Conservation (phyloP, 768 basidiomycete genomes). For the Lactarius evosmus region DNA sequence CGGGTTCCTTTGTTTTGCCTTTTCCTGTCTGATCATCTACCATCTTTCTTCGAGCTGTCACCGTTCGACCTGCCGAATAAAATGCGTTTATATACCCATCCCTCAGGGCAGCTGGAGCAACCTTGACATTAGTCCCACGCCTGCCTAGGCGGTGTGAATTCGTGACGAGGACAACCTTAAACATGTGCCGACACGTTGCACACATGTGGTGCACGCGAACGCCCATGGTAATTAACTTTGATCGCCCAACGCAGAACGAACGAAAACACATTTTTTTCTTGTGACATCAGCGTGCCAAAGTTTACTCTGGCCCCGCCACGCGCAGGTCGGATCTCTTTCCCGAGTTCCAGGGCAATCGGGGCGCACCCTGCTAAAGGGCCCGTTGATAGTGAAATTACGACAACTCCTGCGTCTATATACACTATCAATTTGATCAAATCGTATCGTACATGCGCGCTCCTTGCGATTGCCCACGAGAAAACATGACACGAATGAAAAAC, state of each 20-base stretch:
- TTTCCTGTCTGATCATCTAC: not conserved
- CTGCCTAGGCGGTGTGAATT: not conserved
- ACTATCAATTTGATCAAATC: not conserved
- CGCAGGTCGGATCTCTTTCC: not conserved
- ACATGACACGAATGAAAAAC: not conserved
- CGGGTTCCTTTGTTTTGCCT: no score
- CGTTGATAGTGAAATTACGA: not conserved
- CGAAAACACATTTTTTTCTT: not conserved
- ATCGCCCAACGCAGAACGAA: not conserved
- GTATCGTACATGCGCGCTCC: not conserved
- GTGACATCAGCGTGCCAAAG: not conserved
- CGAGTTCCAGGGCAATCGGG: not conserved
- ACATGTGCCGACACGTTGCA: not conserved
- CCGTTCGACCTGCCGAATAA: not conserved
- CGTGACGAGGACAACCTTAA: not conserved
- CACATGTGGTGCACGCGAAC: not conserved
- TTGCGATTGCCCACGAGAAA: not conserved
- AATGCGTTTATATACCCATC: not conserved
- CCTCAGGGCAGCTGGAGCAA: not conserved
- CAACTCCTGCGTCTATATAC: not conserved
- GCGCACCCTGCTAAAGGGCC: no score
- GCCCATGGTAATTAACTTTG: not conserved
- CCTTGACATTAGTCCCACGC: not conserved
- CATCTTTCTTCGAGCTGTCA: not conserved
- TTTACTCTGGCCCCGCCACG: not conserved